Evolutionary conservation across 352 stramenopile genomes (phyloP).

Genomic region (Phytophthora aleatoria): DNA sequence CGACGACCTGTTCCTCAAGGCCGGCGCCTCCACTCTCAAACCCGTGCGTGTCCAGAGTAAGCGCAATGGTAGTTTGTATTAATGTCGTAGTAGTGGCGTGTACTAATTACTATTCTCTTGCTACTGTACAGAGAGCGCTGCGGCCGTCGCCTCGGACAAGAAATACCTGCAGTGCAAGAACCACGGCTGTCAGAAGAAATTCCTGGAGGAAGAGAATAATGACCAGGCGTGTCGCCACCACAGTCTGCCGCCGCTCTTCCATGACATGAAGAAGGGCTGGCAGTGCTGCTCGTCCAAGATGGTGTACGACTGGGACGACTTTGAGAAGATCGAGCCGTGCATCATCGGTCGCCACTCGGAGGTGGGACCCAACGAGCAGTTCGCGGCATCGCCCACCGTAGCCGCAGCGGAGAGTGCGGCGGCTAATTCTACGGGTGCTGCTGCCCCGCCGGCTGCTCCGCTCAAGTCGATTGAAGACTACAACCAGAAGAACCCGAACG

Average conservation of each 20-base stretch:
- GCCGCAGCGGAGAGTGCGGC: constrained; percentile 61
- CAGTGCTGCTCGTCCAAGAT: constrained; percentile 89
- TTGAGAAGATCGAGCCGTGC: constrained; percentile 88
- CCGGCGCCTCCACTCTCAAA: constrained; percentile 57
- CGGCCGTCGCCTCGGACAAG: constrained; percentile 26
- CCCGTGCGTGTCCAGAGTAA: constrained; percentile 47
- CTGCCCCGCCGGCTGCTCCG: constrained; percentile 30
- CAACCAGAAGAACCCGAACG: constrained; percentile 90
- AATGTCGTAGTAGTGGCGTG: not conserved
- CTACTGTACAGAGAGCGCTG: constrained; percentile 20
- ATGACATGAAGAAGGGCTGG: constrained; percentile 93
- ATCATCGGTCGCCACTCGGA: constrained; percentile 73
- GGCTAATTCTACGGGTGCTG: constrained; percentile 22
- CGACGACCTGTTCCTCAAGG: constrained; percentile 86
- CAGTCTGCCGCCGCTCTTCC: constrained; percentile 81
- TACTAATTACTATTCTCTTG: constrained; percentile 2
- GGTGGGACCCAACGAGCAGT: constrained; percentile 66
- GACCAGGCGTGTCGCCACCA: constrained; percentile 81
- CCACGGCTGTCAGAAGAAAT: constrained; percentile 86
- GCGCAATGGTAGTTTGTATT: constrained; percentile 10
- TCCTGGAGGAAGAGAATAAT: constrained; percentile 77
- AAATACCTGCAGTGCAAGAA: constrained; percentile 86
- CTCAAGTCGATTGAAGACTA: constrained; percentile 94
- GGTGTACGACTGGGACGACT: constrained; percentile 96
- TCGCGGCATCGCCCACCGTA: constrained; percentile 85